Evolutionary conservation across 306 rosid genomes (phyloP).

Genomic region (Medicago ruthenica): DNA sequence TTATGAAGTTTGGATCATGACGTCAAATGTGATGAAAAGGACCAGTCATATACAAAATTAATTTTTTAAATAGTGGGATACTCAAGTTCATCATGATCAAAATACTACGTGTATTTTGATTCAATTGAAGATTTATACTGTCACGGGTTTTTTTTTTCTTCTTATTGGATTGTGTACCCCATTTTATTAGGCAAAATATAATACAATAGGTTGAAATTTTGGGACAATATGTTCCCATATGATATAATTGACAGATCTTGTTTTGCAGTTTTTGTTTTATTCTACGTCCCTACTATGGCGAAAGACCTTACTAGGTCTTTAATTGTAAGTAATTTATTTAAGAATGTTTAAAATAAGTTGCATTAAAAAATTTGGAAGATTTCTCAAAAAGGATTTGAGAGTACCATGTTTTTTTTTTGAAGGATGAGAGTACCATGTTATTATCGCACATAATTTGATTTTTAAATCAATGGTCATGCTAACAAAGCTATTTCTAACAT

Average conservation of each 20-base stretch:
- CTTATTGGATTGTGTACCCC: conserved; percentile 27
- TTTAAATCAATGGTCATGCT: too few species aligned
- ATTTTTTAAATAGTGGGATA: not conserved
- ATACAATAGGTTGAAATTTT: not conserved
- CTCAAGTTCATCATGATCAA: conserved; percentile 13
- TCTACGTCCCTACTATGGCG: not conserved
- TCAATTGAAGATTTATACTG: conserved; percentile 17
- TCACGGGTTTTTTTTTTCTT: conserved; percentile 13
- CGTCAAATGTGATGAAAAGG: conserved; percentile 38
- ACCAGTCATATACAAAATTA: conserved; percentile 37
- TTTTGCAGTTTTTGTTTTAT: conserved; percentile 1
- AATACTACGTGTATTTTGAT: not conserved
- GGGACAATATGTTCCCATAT: conserved; percentile 2
- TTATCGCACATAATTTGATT: too few species aligned
- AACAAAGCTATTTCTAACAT: too few species aligned
- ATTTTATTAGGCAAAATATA: not conserved
- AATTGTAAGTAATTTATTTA: not conserved
- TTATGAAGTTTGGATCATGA: conserved; percentile 54
- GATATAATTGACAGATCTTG: conserved; percentile 8
- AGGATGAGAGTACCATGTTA: too few species aligned
- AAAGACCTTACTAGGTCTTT: not conserved
- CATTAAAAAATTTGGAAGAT: not conserved
- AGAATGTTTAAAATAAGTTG: not conserved
- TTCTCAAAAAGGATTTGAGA: not conserved
- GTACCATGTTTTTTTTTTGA: too few species aligned